phyloP scores from a whole-genome alignment of 192 early-diverging fungal genomes.

The Lobosporangium transversale region DNA sequence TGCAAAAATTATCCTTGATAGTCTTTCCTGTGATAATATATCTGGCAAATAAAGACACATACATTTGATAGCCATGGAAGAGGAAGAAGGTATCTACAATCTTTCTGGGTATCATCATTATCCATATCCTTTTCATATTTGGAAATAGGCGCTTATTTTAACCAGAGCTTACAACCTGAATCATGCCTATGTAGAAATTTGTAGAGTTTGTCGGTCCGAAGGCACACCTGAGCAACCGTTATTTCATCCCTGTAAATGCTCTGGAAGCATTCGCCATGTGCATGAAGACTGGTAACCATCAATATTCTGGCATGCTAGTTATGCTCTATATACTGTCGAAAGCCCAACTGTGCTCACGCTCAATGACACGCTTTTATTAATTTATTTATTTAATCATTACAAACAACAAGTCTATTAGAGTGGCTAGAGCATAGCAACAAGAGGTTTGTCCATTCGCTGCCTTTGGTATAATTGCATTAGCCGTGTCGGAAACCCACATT shows the following conservation, averaged over 20 bases:
- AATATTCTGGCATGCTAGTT: too few relatives aligned
- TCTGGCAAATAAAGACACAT: not conserved
- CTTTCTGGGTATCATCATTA: too few relatives aligned
- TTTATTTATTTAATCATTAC: too few relatives aligned
- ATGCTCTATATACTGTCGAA: too few relatives aligned
- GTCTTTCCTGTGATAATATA: not conserved
- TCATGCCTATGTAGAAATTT: constrained; percentile 64
- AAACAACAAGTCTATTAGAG: constrained; percentile 72
- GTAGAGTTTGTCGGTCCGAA: constrained; percentile 84
- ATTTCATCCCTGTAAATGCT: constrained; percentile 95
- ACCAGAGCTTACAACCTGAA: too few relatives aligned
- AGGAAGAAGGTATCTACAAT: constrained; percentile 26
- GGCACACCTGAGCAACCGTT: constrained; percentile 84
- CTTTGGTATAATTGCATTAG: not conserved
- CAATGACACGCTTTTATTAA: too few relatives aligned
- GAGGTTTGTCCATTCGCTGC: constrained; percentile 50
- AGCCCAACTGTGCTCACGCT: too few relatives aligned
- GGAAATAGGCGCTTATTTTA: too few relatives aligned
- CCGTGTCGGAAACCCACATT: not conserved
- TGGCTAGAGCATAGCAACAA: constrained; percentile 89
- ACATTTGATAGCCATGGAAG: too few relatives aligned
- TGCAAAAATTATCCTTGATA: too few relatives aligned
- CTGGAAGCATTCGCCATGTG: constrained; percentile 92
- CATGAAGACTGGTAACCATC: constrained; percentile 93
- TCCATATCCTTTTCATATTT: too few relatives aligned